Conservation (phyloP, 2,329 filamentous ascomycete species). For the Lachnum nothofagi region DNA sequence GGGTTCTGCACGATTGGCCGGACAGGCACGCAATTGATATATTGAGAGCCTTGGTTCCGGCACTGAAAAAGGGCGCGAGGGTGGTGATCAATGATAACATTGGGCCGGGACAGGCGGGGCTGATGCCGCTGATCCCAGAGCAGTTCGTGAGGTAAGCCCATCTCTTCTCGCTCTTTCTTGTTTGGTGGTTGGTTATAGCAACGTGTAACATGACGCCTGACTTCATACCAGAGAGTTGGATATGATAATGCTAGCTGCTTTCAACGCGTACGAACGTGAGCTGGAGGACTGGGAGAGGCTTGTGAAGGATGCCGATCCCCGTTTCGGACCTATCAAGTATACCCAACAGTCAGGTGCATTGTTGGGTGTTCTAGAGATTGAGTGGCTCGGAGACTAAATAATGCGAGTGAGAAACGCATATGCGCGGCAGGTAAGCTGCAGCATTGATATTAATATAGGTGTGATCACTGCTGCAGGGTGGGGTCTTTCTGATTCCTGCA, state of each 20-base stretch:
- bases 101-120: neutral
- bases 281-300: neutral
- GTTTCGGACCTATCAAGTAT: too few species aligned
- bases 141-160: neutral
- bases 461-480: too few species aligned
- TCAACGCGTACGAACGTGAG: neutral
- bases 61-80: conserved; percentile 37
- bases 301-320: neutral
- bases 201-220: neutral
- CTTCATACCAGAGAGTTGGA: neutral
- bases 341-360: too few species aligned
- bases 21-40: conserved; percentile 36
- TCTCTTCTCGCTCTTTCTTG: neutral
- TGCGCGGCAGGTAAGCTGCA: too few species aligned
- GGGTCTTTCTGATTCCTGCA: too few species aligned
- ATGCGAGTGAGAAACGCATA: too few species aligned
- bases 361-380: too few species aligned
- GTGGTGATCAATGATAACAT: conserved; percentile 22
- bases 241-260: neutral
- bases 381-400: too few species aligned
- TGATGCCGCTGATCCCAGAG: neutral
- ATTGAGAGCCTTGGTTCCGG: conserved; percentile 35
- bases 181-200: too few species aligned
- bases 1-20: conserved; percentile 46
- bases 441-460: too few species aligned